These are phyloP conservation scores for Cyathus olla DNA, from an alignment of 1,284 basidiomycete species.

Conservation along the genomic window DNA sequence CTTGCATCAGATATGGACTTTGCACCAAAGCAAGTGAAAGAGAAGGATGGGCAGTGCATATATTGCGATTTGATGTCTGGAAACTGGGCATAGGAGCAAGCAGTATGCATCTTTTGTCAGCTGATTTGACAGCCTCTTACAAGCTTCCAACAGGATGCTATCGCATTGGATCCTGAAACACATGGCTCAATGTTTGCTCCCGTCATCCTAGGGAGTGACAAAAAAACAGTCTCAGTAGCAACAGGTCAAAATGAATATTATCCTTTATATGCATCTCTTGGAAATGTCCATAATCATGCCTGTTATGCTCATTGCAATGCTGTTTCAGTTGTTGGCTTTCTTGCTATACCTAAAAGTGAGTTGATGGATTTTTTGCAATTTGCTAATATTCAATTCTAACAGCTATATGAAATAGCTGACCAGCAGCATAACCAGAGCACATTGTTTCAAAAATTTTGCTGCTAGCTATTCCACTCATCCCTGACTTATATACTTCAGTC, in stretches of 20 bases:
- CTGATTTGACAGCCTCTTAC: conserved; percentile 4
- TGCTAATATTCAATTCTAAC: background rate
- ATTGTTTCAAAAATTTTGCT: conserved; percentile 30
- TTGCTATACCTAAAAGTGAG: conserved; percentile 15
- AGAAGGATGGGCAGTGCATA: background rate
- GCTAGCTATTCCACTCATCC: conserved; percentile 40
- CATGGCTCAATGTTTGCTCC: conserved; percentile 40
- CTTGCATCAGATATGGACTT: conserved; percentile 29
- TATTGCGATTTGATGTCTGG: conserved; percentile 13
- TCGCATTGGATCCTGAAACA: conserved; percentile 21
- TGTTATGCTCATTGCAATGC: conserved; percentile 4
- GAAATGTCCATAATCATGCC: conserved; percentile 18
- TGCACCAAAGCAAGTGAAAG: conserved; percentile 22
- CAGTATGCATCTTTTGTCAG: background rate
- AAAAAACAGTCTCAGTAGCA: conserved; percentile 40
- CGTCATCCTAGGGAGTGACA: conserved; percentile 46
- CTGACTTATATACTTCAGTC: conserved; percentile 26
- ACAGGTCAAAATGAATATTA: conserved; percentile 31
- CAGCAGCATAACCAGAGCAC: conserved; percentile 12
- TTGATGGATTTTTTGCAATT: background rate
- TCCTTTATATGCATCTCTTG: conserved; percentile 23
- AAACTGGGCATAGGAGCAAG: conserved; percentile 8
- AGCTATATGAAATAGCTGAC: background rate
- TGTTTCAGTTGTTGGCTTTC: background rate
- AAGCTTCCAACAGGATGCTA: conserved; percentile 13